Evolutionary conservation across 306 rosid species (phyloP).

Genomic region (Citrullus mucosospermus): DNA sequence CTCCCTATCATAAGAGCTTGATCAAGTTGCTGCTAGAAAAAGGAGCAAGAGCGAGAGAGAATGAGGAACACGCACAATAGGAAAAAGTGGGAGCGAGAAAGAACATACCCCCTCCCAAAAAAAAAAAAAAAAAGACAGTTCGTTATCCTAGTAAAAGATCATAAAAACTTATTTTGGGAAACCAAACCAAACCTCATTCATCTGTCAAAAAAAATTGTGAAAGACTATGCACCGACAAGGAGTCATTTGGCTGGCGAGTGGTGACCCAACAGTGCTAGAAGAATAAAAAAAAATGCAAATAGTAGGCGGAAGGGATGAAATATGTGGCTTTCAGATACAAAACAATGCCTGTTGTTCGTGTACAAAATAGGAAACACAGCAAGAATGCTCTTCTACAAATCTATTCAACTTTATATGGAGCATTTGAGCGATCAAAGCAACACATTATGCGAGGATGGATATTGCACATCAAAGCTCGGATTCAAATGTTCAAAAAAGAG

Average conservation of each 20-base stretch:
- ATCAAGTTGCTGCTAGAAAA: too few species aligned
- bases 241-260: not conserved
- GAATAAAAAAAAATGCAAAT: not conserved
- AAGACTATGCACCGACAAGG: not conserved
- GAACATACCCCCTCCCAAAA: too few species aligned
- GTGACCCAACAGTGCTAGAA: not conserved
- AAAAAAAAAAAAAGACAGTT: too few species aligned
- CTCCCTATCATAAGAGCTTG: too few species aligned
- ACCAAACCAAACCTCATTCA: too few species aligned
- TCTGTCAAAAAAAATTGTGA: too few species aligned
- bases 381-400: slow-evolving; percentile 1
- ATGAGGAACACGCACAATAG: too few species aligned
- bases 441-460: not conserved
- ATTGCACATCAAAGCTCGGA: not conserved
- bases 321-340: not conserved
- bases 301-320: not conserved
- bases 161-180: not conserved
- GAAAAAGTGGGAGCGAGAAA: too few species aligned
- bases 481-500: slow-evolving; percentile 1
- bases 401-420: not conserved
- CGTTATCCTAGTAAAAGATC: too few species aligned
- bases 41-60: too few species aligned
- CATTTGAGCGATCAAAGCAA: slow-evolving; percentile 2
- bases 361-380: not conserved
- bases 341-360: not conserved